These are phyloP conservation scores for Salix arbutifolia DNA, from an alignment of 345 rosid genomes.

Conservation along the genomic window DNA sequence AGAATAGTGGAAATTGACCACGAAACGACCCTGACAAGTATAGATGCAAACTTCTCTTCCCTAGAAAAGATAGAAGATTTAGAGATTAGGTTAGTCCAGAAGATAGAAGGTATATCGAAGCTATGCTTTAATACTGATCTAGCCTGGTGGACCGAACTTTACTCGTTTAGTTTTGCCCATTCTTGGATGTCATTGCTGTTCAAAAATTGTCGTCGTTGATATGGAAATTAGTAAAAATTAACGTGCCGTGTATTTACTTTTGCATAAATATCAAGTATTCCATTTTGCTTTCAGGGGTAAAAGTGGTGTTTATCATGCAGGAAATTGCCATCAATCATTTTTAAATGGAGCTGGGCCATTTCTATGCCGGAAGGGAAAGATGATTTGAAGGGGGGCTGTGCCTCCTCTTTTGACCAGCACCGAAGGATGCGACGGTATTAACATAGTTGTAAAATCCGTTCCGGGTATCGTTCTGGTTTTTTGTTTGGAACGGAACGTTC, in stretches of 20 bases:
- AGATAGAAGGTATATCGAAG: background rate
- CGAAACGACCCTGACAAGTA: conserved; percentile 37
- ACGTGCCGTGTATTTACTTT: background rate
- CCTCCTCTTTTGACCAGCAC: background rate
- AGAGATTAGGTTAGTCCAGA: background rate
- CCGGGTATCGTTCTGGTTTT: too few species aligned
- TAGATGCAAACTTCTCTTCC: conserved; percentile 48
- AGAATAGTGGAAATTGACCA: conserved; percentile 50
- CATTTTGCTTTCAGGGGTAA: too few species aligned
- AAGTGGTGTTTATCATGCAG: too few species aligned
- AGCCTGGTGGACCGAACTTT: background rate
- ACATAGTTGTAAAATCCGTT: too few species aligned
- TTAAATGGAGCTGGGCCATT: background rate
- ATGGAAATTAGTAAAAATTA: background rate
- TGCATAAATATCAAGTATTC: background rate
- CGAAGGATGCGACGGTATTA: background rate
- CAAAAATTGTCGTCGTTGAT: background rate
- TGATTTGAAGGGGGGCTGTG: background rate
- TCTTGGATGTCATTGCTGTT: background rate
- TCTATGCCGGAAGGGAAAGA: background rate
- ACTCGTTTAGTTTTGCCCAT: background rate
- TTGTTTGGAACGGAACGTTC: too few species aligned
- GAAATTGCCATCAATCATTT: too few species aligned
- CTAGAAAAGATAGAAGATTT: conserved; percentile 49
- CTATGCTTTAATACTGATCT: background rate